These are phyloP conservation scores for Cladosporium sp. DNA, from an alignment of 2,329 filamentous ascomycete genomes.

Conservation along the genomic window DNA sequence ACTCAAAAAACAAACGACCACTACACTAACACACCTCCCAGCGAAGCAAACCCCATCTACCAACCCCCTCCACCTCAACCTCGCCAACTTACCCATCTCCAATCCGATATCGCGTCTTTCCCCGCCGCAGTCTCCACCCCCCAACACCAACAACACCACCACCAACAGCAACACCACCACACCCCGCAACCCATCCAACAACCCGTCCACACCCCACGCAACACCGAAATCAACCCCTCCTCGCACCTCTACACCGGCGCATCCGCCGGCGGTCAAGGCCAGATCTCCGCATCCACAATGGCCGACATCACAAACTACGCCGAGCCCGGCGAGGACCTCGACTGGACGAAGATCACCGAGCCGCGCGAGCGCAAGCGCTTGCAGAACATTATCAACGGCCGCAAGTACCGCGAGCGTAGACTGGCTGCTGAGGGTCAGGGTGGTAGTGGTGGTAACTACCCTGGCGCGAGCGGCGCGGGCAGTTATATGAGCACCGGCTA, in stretches of 20 bases:
- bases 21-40: neutral
- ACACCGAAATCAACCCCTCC: constrained; percentile 30
- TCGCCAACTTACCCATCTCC: constrained; percentile 30
- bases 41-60: constrained; percentile 19
- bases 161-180: constrained; percentile 20
- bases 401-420: constrained; percentile 40
- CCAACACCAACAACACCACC: constrained; percentile 2
- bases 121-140: constrained; percentile 19
- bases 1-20: neutral
- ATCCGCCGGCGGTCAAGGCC: constrained; percentile 33
- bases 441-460: constrained; percentile 37
- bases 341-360: constrained; percentile 42
- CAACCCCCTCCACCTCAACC: constrained; percentile 20
- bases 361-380: constrained; percentile 40
- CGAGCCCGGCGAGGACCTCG: constrained; percentile 41
- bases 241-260: constrained; percentile 39
- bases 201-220: constrained; percentile 15
- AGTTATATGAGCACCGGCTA: constrained; percentile 33
- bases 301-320: constrained; percentile 41
- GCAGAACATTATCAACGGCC: constrained; percentile 43
- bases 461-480: constrained; percentile 35
- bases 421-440: constrained; percentile 38
- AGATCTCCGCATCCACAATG: constrained; percentile 36
- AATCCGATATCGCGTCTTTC: constrained; percentile 35
- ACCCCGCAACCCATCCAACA: constrained; percentile 3